A percentile compares a stretch with the other conserved stretches of the same genome.
phyloP scores from a whole-genome alignment of 108 stramenopile species.

The Fistulifera solaris region DNA sequence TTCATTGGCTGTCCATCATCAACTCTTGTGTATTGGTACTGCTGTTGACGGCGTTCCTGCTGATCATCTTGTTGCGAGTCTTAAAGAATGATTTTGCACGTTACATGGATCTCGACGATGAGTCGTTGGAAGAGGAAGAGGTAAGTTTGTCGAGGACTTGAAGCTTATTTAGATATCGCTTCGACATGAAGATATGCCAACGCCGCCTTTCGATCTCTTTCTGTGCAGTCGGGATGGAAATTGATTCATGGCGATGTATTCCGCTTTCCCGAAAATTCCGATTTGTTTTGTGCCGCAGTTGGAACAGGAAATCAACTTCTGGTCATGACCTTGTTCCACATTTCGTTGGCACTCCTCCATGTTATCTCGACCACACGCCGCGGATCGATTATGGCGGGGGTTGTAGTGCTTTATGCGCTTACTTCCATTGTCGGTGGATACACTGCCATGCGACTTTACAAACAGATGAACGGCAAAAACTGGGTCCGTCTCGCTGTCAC shows the following conservation, averaged over 20 bases:
- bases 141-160: conserved; percentile 18
- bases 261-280: conserved; percentile 77
- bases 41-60: conserved; percentile 91
- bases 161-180: conserved; percentile 1
- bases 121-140: conserved; percentile 90
- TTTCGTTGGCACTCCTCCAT: conserved; percentile 78
- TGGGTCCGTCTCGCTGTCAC: conserved; percentile 89
- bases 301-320: conserved; percentile 90
- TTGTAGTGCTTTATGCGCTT: conserved; percentile 84
- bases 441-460: conserved; percentile 77
- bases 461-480: conserved; percentile 84
- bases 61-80: conserved; percentile 91
- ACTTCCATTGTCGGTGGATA: conserved; percentile 87
- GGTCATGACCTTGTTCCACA: conserved; percentile 65
- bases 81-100: conserved; percentile 95
- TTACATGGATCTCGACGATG: conserved; percentile 93
- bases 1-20: conserved; percentile 97
- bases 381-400: conserved; percentile 88
- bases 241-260: conserved; percentile 98
- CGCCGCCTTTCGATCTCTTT: not conserved
- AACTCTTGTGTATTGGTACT: conserved; percentile 96
- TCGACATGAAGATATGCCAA: not conserved
- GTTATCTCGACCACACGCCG: conserved; percentile 86
- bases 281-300: conserved; percentile 78
- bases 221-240: conserved; percentile 90